Evolutionary conservation across 208 protist genomes (phyloP).

Genomic region (Trichomonas gallinae): DNA sequence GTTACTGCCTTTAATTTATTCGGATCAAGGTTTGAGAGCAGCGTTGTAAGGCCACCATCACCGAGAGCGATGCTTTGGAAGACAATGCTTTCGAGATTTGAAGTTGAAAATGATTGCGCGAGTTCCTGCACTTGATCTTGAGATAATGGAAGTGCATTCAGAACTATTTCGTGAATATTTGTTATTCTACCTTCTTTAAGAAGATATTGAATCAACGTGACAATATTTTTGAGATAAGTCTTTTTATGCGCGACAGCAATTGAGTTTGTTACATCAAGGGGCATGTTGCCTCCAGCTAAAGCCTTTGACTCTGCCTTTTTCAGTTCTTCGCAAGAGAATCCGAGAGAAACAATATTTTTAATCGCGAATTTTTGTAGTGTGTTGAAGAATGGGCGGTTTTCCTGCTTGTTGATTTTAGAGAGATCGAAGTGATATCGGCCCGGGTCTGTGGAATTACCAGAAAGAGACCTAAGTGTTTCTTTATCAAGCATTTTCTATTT

Average conservation of each 20-base stretch:
- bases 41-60: neutral
- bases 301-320: neutral
- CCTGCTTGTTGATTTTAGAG: neutral
- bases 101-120: neutral
- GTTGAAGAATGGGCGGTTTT: neutral
- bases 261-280: neutral
- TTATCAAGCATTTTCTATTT: neutral
- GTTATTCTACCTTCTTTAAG: neutral
- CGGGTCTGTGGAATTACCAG: neutral
- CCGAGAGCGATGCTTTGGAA: neutral
- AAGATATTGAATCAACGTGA: neutral
- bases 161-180: neutral
- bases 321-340: neutral
- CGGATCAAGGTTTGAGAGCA: neutral
- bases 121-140: neutral
- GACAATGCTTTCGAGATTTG: neutral
- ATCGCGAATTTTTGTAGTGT: neutral
- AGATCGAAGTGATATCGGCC: slow-evolving; percentile 2
- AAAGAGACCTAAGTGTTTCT: neutral
- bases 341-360: neutral
- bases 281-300: neutral
- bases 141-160: neutral
- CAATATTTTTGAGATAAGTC: slow-evolving; percentile 8
- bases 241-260: neutral
- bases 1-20: neutral